Evolutionary conservation across 371 early-diverging fungal species (phyloP), one percentile per base, ranked within the genome.

Genomic region (Haplosporangium sp.): DNA sequence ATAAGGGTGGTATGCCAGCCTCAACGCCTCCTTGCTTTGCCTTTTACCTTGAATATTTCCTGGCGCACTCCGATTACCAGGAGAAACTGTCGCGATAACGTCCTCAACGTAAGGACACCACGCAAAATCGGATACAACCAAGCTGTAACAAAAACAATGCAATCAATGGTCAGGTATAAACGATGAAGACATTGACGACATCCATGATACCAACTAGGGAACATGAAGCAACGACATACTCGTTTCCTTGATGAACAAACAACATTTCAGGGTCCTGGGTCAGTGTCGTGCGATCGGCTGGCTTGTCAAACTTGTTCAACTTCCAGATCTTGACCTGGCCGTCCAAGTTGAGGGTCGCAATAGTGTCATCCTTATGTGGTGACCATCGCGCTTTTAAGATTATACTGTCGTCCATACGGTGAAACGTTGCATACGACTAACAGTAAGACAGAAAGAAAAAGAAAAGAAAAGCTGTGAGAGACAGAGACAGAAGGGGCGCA

Each of bases 21-120:
- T 29, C 29, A 4, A 29, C 29, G 29, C 29, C 29, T 29, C 29
- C 29, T 29, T 29, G 29, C 29, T 29, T 29, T 4, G 1, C 29
- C 41, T 13, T 5, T 40, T 65, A 74, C 75, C 75, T 67, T 76
- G 76, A 38, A 76, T 76, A 7, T 51, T 43, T 20, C 76, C 76
- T 12, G 50, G 45, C 3, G 14, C n/a, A 2, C 36, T 21, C 4
- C 5, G 11, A 14, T 53, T 47, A 10, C 71, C 63, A 12, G 76
- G 71, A 23, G 61, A 61, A 0, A 70, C 76, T 1, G 76, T 67
- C 5, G 67, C 41, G 16, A 76, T 67, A 5, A 67, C 67, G 55
- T 76, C 76, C 52, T 76, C 76, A 8, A 63, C 48, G 16, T 67
- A 70, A 9, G 76, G 76, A 29, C 69, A 69, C 76, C 76, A 76